Evolutionary conservation across 2,329 filamentous ascomycete genomes (phyloP).

Genomic region (Ophidiomyces ophidiicola): DNA sequence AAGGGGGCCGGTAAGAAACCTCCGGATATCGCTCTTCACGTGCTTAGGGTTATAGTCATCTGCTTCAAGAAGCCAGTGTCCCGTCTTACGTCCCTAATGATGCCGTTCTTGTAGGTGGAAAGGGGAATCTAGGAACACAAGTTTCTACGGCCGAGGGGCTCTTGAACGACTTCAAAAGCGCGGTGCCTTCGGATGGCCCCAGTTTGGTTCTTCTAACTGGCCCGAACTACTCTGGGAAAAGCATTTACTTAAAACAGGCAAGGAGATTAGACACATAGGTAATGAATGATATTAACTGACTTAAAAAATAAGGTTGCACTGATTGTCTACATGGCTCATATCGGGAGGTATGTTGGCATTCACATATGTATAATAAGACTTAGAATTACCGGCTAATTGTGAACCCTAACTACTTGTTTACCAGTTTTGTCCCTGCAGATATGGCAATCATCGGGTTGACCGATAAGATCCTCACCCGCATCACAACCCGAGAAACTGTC

Average conservation of each 20-base stretch:
- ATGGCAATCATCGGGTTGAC: constrained; percentile 69
- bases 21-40: constrained; percentile 1
- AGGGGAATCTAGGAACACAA: background rate
- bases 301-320: constrained; percentile 54
- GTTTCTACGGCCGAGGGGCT: background rate
- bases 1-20: constrained; percentile 51
- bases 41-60: constrained; percentile 42
- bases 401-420: constrained; percentile 11
- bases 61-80: constrained; percentile 73
- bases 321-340: constrained; percentile 82
- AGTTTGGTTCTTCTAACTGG: constrained; percentile 75
- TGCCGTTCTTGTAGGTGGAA: constrained; percentile 55
- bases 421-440: constrained; percentile 72
- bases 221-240: constrained; percentile 94
- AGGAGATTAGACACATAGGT: background rate
- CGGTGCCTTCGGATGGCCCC: constrained; percentile 30
- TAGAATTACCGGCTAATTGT: too few species aligned
- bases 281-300: constrained; percentile 7
- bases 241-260: constrained; percentile 79
- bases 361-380: background rate
- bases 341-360: constrained; percentile 45
- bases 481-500: constrained; percentile 60
- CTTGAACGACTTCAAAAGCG: background rate
- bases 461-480: constrained; percentile 80
- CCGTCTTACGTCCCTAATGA: constrained; percentile 73